These are phyloP conservation scores for Luvunga scandens DNA, from an alignment of 345 rosid species.

Conservation along the genomic window DNA sequence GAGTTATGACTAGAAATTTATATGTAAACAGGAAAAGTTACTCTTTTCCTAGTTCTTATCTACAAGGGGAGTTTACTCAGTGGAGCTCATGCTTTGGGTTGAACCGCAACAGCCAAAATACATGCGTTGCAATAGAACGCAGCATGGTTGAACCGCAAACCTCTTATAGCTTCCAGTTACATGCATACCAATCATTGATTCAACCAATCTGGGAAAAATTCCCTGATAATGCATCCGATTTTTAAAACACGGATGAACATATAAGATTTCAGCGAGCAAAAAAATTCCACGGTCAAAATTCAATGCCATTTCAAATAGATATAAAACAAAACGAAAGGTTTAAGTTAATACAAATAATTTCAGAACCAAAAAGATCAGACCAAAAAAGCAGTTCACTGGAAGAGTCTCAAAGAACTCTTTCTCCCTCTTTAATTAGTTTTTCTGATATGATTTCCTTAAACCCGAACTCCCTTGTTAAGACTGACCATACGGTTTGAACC, in stretches of 20 bases:
- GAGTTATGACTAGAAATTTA: neutral
- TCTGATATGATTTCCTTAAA: conserved; percentile 9
- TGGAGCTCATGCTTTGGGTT: neutral
- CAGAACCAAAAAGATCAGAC: neutral
- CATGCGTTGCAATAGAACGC: no score
- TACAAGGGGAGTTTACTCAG: neutral
- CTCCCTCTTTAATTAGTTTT: neutral
- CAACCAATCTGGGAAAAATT: no score
- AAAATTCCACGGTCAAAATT: conserved; percentile 6
- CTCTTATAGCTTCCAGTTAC: no score
- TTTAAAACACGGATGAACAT: neutral
- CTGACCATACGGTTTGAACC: conserved; percentile 66
- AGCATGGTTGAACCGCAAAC: no score
- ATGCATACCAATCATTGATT: no score
- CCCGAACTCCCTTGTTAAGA: conserved; percentile 54
- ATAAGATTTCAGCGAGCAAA: neutral
- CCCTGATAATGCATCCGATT: neutral
- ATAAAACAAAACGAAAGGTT: neutral
- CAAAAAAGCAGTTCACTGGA: neutral
- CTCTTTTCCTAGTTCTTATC: no score
- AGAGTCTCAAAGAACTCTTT: neutral
- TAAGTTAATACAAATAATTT: neutral
- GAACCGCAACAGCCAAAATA: no score
- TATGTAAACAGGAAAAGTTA: no score
- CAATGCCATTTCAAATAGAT: neutral